Evolutionary conservation across 2,329 filamentous ascomycete genomes (phyloP).

Genomic region (Sclerotinia trifoliorum): DNA sequence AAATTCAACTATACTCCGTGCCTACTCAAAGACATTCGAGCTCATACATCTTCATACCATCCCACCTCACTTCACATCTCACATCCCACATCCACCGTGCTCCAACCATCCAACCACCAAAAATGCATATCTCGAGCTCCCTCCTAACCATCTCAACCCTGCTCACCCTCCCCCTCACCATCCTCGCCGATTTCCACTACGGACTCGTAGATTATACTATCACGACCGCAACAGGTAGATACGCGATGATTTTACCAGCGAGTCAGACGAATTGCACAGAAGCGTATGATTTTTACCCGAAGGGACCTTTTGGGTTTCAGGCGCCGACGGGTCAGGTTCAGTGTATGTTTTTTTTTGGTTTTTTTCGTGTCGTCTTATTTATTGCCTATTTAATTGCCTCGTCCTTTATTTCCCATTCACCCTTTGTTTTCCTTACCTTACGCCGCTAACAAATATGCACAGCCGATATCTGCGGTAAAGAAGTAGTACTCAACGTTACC

Average conservation of each 20-base stretch:
- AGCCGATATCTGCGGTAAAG: conserved; percentile 5
- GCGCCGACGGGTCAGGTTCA: not conserved
- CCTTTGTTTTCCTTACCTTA: no score
- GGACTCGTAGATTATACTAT: conserved; percentile 3
- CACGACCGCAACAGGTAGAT: conserved; percentile 1
- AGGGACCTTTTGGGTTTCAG: conserved; percentile 8
- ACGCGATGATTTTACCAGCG: conserved; percentile 14
- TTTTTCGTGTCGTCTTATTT: no score
- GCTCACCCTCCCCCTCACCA: not conserved
- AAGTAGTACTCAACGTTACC: conserved; percentile 9
- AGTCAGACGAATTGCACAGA: not conserved
- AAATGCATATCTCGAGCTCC: not conserved
- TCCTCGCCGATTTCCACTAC: conserved; percentile 13
- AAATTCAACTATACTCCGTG: no score
- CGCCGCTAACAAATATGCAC: not conserved
- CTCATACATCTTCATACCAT: not conserved
- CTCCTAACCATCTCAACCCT: not conserved
- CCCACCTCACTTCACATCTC: not conserved
- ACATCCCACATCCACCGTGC: not conserved
- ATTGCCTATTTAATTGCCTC: no score
- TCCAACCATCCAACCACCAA: not conserved
- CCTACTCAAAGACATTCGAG: no score
- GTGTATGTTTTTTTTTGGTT: not conserved
- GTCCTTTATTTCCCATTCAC: no score
- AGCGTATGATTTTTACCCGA: conserved; percentile 12